Evolutionary conservation across 192 early-diverging fungal species (phyloP).

Genomic region (Rhizophagus prolifer): DNA sequence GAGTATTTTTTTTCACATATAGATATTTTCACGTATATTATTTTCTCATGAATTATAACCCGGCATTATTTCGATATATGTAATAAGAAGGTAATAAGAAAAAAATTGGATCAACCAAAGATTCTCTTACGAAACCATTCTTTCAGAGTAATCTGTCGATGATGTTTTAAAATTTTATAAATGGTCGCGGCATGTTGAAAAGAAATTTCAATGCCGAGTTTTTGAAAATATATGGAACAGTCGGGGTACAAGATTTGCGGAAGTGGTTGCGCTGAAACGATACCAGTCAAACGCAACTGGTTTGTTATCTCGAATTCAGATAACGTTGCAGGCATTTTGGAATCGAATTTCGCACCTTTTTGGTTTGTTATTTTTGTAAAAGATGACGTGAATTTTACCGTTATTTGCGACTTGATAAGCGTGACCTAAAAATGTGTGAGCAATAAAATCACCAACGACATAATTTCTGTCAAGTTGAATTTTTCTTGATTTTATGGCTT

Average conservation of each 20-base stretch:
- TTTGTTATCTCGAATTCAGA: neutral
- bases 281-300: conserved; percentile 6
- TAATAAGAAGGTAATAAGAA: too few relatives aligned
- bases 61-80: too few relatives aligned
- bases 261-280: neutral
- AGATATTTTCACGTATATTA: too few relatives aligned
- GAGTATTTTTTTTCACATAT: too few relatives aligned
- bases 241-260: conserved; percentile 3
- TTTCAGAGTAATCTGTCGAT: neutral
- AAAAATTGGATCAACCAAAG: neutral
- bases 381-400: neutral
- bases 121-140: neutral
- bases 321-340: neutral
- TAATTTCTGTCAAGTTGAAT: neutral
- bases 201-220: neutral
- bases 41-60: too few relatives aligned
- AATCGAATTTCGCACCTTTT: neutral
- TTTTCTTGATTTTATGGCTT: neutral
- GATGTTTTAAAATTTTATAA: neutral
- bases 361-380: neutral
- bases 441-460: neutral
- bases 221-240: neutral
- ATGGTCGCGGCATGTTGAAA: conserved; percentile 12
- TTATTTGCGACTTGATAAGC: conserved; percentile 13
- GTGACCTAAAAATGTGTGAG: neutral